These are phyloP conservation scores for Solanum medicagineum DNA, from an alignment of 257 asterid genomes.

Conservation along the genomic window DNA sequence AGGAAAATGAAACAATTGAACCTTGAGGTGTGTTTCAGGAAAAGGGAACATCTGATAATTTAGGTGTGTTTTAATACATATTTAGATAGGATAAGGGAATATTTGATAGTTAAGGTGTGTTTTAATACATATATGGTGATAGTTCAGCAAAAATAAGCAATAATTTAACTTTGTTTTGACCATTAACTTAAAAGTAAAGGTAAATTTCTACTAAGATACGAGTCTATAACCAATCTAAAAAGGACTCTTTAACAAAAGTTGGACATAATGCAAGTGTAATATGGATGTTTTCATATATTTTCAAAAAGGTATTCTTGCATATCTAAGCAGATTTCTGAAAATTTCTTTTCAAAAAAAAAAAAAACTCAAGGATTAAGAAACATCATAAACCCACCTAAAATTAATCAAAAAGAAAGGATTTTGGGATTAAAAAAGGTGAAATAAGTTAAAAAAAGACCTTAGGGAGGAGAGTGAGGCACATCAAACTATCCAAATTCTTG, in stretches of 20 bases:
- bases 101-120: no score
- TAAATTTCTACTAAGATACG: background rate
- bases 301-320: background rate
- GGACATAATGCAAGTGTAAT: background rate
- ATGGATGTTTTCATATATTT: background rate
- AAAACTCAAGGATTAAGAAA: no score
- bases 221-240: background rate
- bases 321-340: background rate
- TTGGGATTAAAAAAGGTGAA: background rate
- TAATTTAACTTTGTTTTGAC: no score
- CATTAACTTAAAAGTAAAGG: background rate
- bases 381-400: background rate
- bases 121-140: no score
- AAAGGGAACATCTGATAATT: no score
- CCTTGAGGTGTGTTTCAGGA: no score
- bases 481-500: slow-evolving; percentile 10
- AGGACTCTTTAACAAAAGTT: background rate
- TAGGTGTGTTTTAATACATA: no score
- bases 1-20: no score
- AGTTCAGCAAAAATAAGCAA: no score
- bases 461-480: slow-evolving; percentile 45
- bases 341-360: no score
- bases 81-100: no score
- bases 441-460: slow-evolving; percentile 19
- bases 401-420: background rate